Percentiles rank a stretch among this genome's conserved stretches.
These are phyloP conservation scores for Rhinocladiella similis DNA, from an alignment of 2,329 filamentous ascomycete species.

Conservation along the genomic window DNA sequence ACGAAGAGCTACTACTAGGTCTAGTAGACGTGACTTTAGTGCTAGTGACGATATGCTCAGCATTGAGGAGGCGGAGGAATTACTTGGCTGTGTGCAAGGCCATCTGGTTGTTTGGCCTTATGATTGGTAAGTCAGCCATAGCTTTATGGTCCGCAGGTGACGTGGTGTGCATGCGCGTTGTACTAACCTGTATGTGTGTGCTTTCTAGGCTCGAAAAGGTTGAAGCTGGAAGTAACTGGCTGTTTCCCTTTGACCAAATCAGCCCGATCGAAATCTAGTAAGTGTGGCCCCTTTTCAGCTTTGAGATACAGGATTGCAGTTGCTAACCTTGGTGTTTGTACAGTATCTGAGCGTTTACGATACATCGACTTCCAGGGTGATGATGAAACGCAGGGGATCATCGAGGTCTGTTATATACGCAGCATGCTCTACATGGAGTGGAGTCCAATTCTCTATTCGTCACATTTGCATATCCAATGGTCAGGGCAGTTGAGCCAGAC, in stretches of 20 bases:
- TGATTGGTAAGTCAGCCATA: slow-evolving; percentile 64
- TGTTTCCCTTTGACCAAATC: slow-evolving; percentile 93
- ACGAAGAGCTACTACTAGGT: slow-evolving; percentile 46
- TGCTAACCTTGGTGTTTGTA: too few species aligned
- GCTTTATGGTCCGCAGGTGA: background rate
- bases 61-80: slow-evolving; percentile 73
- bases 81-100: slow-evolving; percentile 81
- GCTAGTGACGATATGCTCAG: slow-evolving; percentile 73
- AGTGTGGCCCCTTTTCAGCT: slow-evolving; percentile 38
- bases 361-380: too few species aligned
- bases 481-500: too few species aligned
- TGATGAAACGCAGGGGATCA: too few species aligned
- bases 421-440: too few species aligned
- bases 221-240: slow-evolving; percentile 91
- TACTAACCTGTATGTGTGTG: background rate
- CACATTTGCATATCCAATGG: too few species aligned
- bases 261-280: slow-evolving; percentile 97
- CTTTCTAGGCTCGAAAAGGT: slow-evolving; percentile 72
- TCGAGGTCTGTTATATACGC: too few species aligned
- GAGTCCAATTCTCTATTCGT: too few species aligned
- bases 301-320: background rate
- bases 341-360: too few species aligned
- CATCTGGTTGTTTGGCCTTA: slow-evolving; percentile 91
- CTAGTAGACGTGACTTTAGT: slow-evolving; percentile 48
- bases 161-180: background rate